Conservation (phyloP, 176 grass and related monocot genomes). For the Olyra latifolia region DNA sequence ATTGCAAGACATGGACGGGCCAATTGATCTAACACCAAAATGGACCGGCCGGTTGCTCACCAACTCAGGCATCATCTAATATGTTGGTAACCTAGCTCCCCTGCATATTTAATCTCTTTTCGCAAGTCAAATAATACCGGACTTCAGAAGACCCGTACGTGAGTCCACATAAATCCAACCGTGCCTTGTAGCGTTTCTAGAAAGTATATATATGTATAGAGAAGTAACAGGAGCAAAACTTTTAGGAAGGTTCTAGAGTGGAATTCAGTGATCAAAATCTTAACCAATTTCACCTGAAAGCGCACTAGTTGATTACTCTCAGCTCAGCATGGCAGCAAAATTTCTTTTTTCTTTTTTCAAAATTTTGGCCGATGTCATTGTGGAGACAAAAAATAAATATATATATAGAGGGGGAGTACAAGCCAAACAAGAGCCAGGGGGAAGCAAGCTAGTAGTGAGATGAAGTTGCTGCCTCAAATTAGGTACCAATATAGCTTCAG, state of each 20-base stretch:
- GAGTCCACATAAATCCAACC: not conserved
- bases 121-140: not conserved
- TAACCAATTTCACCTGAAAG: constrained; percentile 56
- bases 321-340: too few relatives aligned
- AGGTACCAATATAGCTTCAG: constrained; percentile 7
- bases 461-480: constrained; percentile 28
- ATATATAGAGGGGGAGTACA: not conserved
- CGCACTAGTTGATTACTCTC: not conserved
- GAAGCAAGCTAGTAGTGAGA: constrained; percentile 41
- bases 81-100: constrained; percentile 40
- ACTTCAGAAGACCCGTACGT: not conserved
- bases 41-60: constrained; percentile 43
- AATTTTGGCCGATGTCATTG: not conserved
- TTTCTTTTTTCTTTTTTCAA: not conserved
- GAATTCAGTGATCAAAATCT: constrained; percentile 18
- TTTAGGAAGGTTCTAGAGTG: constrained; percentile 24
- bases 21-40: constrained; percentile 13
- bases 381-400: not conserved
- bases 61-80: constrained; percentile 23
- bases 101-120: not conserved
- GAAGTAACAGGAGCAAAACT: not conserved
- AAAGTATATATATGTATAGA: not conserved
- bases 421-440: constrained; percentile 35
- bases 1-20: constrained; percentile 11
- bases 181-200: not conserved